Conservation (phyloP, 345 rosid species). For the Corchorus capsularis region DNA sequence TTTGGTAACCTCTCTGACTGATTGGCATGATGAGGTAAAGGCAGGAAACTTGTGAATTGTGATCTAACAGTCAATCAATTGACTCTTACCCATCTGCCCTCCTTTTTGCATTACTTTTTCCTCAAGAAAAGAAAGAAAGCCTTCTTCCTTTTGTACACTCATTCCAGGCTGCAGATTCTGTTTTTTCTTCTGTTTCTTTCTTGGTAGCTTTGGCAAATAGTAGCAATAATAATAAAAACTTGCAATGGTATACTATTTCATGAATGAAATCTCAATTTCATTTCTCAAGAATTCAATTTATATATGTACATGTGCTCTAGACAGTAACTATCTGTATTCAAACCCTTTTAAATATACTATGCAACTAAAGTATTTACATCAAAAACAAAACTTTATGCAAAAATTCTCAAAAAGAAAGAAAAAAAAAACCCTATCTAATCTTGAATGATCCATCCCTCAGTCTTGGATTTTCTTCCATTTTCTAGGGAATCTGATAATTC, state of each 20-base stretch:
- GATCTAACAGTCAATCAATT: too few species aligned
- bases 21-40: neutral
- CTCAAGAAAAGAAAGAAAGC: neutral
- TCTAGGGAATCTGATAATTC: constrained; percentile 5
- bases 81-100: neutral
- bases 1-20: neutral
- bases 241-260: neutral
- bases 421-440: constrained; percentile 5
- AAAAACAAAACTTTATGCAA: neutral
- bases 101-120: neutral
- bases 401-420: neutral
- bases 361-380: neutral
- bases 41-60: constrained; percentile 1
- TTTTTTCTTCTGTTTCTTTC: neutral
- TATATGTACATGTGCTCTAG: neutral
- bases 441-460: constrained; percentile 20
- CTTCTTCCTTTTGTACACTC: neutral
- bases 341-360: neutral
- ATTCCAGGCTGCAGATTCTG: neutral
- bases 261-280: neutral
- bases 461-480: constrained; percentile 21
- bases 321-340: neutral
- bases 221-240: neutral
- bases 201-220: neutral
- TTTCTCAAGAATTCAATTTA: neutral